These are phyloP conservation scores for Chrysanthemum lavandulifolium DNA, from an alignment of 129 eudicot genomes.

Conservation along the genomic window DNA sequence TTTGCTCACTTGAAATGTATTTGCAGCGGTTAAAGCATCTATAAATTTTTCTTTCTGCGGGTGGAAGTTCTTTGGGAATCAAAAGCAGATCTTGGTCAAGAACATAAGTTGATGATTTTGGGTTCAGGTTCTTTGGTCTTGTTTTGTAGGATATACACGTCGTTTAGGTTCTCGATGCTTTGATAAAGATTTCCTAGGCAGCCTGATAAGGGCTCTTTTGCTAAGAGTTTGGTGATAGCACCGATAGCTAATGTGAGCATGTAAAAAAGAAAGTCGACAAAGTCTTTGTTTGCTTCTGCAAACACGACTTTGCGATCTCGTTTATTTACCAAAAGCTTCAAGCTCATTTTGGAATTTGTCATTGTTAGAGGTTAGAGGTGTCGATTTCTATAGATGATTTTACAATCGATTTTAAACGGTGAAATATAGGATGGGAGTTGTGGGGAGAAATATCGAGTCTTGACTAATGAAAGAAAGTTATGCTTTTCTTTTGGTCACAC, in stretches of 20 bases:
- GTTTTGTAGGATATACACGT: constrained; percentile 28
- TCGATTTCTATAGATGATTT: not conserved
- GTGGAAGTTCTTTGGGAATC: constrained; percentile 21
- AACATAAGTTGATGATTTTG: constrained; percentile 16
- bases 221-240: constrained; percentile 30
- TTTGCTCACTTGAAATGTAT: constrained; percentile 25
- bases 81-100: constrained; percentile 26
- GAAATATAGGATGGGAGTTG: constrained; percentile 11
- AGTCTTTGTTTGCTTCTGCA: constrained; percentile 48
- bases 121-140: constrained; percentile 37
- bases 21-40: constrained; percentile 13
- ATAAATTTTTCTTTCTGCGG: constrained; percentile 17
- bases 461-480: not conserved
- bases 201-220: constrained; percentile 30
- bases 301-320: constrained; percentile 30
- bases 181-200: constrained; percentile 32
- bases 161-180: constrained; percentile 35
- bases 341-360: constrained; percentile 30
- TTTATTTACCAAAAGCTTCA: constrained; percentile 39
- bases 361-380: constrained; percentile 17
- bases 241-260: constrained; percentile 36
- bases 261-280: constrained; percentile 41
- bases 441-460: not conserved
- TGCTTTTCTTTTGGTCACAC: not conserved
- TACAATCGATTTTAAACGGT: not conserved